Evolutionary conservation across 352 stramenopile genomes (phyloP), one percentile per base, ranked within the genome.

Genomic region (Phytophthora vignae): DNA sequence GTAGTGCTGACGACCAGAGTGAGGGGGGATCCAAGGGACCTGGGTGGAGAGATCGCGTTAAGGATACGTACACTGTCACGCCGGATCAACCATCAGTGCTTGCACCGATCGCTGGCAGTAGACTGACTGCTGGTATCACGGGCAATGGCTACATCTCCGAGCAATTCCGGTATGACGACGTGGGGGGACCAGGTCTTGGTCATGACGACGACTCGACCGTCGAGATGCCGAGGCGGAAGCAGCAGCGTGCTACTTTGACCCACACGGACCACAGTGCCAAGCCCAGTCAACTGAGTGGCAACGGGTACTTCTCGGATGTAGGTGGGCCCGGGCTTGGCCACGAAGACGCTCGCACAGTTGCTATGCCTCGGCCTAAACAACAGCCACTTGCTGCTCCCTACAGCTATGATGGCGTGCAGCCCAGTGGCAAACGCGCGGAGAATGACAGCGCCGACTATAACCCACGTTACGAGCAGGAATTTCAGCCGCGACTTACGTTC

Each of bases 121-220:
- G 22, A 9, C 52, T 75, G 48, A 67, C 64, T 19, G 55, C 56
- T 57, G 64, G 64, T 33, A 75, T 80, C 40, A 74, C 64, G n/a
- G 69, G 64, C 1, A 78, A 76, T 31, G 69, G 69, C 2, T 72
- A 76, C 21, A 77, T 83, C 4, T 81, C 76, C 3, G 69, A 83
- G 15, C 76, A 83, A 38, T 83, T 77, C 33, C 62, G 40, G 14
- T 83, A 83, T 55, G 69, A 74, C 55, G 65, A 77, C 55, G 58
- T 77, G 9, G 63, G 54, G 27, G 69, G 64, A 10, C 56, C 69
- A 17, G 73, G 59, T 33, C 49, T 75, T 10, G 76, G 67, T 4
- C 68, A 79, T 56, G 67, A 81, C 7, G 60, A 78, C 29, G 65
- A 78, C 17, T 46, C 56, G 9, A 61, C 60, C 0, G 38, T 54